Percentiles rank a stretch among this genome's conserved stretches.
These are phyloP conservation scores for Thelonectria blattea DNA, from an alignment of 2,329 filamentous ascomycete genomes.

Conservation along the genomic window DNA sequence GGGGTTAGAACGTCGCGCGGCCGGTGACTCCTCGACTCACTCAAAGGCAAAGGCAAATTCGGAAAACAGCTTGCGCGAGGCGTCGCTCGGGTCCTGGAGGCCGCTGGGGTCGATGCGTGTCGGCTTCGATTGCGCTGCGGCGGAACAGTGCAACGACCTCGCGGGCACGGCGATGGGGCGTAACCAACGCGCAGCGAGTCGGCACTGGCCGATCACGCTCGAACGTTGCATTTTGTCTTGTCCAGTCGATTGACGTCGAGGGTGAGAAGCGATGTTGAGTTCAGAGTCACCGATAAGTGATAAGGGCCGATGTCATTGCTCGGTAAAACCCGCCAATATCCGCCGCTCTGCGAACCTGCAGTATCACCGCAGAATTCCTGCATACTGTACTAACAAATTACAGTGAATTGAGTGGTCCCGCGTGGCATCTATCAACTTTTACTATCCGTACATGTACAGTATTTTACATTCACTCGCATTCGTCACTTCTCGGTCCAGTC, in stretches of 20 bases:
- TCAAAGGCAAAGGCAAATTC: conserved; percentile 48
- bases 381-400: too few relatives aligned
- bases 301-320: conserved; percentile 29
- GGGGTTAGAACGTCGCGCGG: conserved; percentile 13
- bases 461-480: conserved; percentile 33
- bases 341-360: conserved; percentile 18
- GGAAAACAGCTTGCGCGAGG: conserved; percentile 36
- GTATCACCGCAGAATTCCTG: conserved; percentile 14
- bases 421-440: conserved; percentile 33
- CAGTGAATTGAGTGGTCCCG: conserved; percentile 41
- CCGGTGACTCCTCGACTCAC: conserved; percentile 30
- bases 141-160: conserved; percentile 25
- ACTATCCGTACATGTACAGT: conserved; percentile 26
- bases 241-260: neutral
- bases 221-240: conserved; percentile 33
- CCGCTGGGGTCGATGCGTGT: conserved; percentile 29
- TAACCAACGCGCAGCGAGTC: conserved; percentile 33
- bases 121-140: conserved; percentile 26
- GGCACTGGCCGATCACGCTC: conserved; percentile 36
- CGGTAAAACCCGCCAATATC: conserved; percentile 35
- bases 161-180: conserved; percentile 1
- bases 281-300: conserved; percentile 10
- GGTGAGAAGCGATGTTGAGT: neutral
- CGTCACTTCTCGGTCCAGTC: conserved; percentile 50
- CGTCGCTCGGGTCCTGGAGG: conserved; percentile 31